These are phyloP conservation scores for Cladosporium sp. DNA, from an alignment of 2,329 filamentous ascomycete species.

Conservation along the genomic window DNA sequence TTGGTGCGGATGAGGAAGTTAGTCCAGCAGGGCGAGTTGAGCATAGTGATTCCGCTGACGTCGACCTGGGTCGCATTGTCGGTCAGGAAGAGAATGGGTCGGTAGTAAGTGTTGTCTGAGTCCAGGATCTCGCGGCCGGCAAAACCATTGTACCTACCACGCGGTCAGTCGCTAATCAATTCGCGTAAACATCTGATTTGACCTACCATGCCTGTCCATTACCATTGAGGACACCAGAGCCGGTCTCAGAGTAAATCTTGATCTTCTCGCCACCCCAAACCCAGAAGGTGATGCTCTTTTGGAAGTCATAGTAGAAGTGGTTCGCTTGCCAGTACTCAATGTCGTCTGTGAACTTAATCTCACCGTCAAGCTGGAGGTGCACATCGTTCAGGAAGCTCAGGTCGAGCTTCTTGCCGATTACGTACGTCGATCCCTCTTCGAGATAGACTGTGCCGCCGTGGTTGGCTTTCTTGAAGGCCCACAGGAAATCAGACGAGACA, in stretches of 20 bases:
- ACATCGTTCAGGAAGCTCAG: slow-evolving; percentile 53
- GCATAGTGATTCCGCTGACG: slow-evolving; percentile 53
- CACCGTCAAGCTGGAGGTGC: slow-evolving; percentile 53
- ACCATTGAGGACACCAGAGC: slow-evolving; percentile 51
- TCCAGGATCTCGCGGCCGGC: slow-evolving; percentile 42
- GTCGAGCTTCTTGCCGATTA: slow-evolving; percentile 55
- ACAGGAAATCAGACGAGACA: slow-evolving; percentile 49
- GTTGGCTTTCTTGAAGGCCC: slow-evolving; percentile 51
- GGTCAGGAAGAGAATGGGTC: slow-evolving; percentile 56
- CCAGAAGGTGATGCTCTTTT: slow-evolving; percentile 56
- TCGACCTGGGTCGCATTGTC: slow-evolving; percentile 55
- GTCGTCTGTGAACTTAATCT: slow-evolving; percentile 63
- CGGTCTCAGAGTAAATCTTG: slow-evolving; percentile 44
- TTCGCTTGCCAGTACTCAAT: slow-evolving; percentile 37
- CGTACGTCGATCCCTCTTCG: slow-evolving; percentile 47
- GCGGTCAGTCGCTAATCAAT: neutral
- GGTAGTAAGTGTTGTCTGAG: slow-evolving; percentile 49
- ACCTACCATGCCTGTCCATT: slow-evolving; percentile 49
- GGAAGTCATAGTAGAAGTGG: slow-evolving; percentile 46
- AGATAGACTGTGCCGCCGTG: slow-evolving; percentile 53
- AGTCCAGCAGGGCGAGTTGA: slow-evolving; percentile 58
- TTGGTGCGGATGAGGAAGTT: slow-evolving; percentile 56
- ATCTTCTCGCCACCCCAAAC: slow-evolving; percentile 58
- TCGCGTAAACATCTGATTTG: too few relatives aligned
- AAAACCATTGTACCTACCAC: slow-evolving; percentile 32